Evolutionary conservation across 2,329 filamentous ascomycete genomes (phyloP).

Genomic region (Xylariaceae sp.): DNA sequence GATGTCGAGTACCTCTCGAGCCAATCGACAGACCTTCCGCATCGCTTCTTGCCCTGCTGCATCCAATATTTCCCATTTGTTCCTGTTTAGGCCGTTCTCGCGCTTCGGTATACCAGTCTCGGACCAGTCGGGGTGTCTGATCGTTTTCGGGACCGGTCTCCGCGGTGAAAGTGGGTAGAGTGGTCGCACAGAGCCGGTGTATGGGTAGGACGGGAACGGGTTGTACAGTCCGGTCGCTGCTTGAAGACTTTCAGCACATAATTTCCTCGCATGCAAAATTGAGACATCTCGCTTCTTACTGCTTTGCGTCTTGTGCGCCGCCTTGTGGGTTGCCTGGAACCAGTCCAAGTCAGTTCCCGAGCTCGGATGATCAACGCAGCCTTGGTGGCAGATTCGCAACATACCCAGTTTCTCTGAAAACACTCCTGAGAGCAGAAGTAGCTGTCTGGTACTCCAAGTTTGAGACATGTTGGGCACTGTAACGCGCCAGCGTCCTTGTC

Average conservation of each 20-base stretch:
- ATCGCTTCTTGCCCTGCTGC: slow-evolving; percentile 80
- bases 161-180: slow-evolving; percentile 78
- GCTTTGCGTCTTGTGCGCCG: slow-evolving; percentile 50
- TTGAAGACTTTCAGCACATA: slow-evolving; percentile 58
- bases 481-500: slow-evolving; percentile 78
- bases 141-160: slow-evolving; percentile 72
- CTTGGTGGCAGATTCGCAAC: slow-evolving; percentile 23
- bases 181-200: slow-evolving; percentile 76
- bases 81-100: slow-evolving; percentile 62
- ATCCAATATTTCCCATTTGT: slow-evolving; percentile 79
- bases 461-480: slow-evolving; percentile 94
- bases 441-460: slow-evolving; percentile 80
- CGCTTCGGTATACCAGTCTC: slow-evolving; percentile 72
- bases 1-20: slow-evolving; percentile 88
- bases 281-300: slow-evolving; percentile 66
- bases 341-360: not conserved
- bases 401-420: slow-evolving; percentile 98
- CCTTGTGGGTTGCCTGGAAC: slow-evolving; percentile 71
- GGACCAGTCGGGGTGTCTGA: slow-evolving; percentile 84
- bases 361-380: not conserved
- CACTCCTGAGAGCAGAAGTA: slow-evolving; percentile 98
- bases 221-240: slow-evolving; percentile 86
- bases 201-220: slow-evolving; percentile 85
- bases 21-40: slow-evolving; percentile 85
- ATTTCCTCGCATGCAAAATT: slow-evolving; percentile 75